These are phyloP conservation scores for Monosporozyma solicola DNA, from an alignment of 805 yeast genomes.

Conservation along the genomic window DNA sequence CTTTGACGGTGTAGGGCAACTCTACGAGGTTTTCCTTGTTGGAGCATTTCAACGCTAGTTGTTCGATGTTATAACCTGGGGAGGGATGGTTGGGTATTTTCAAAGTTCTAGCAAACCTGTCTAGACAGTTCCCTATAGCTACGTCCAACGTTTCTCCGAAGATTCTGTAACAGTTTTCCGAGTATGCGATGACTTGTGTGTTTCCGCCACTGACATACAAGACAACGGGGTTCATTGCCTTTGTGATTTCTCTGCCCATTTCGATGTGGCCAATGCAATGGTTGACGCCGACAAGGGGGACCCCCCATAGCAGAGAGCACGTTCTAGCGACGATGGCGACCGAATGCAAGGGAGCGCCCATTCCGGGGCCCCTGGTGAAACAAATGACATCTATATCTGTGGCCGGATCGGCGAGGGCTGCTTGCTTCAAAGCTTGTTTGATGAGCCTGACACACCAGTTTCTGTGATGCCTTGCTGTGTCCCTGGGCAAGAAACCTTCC, in stretches of 20 bases:
- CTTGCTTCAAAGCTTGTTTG: constrained; percentile 54
- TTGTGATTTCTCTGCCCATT: constrained; percentile 97
- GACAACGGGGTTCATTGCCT: constrained; percentile 96
- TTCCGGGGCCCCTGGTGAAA: constrained; percentile 97
- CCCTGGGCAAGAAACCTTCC: constrained; percentile 93
- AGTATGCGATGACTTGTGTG: constrained; percentile 95
- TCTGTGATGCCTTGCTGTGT: constrained; percentile 92
- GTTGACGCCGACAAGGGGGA: constrained; percentile 89
- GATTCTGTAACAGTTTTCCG: constrained; percentile 88
- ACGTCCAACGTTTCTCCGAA: constrained; percentile 98
- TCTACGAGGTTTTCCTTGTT: constrained; percentile 45
- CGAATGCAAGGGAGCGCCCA: constrained; percentile 97
- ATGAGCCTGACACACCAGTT: constrained; percentile 86
- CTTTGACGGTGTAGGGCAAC: constrained; percentile 93
- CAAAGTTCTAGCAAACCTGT: constrained; percentile 87
- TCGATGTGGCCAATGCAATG: constrained; percentile 98
- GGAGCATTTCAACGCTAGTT: constrained; percentile 64
- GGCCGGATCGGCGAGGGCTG: constrained; percentile 35
- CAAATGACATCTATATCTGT: constrained; percentile 71
- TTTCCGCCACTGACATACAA: constrained; percentile 97
- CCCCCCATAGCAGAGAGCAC: constrained; percentile 63
- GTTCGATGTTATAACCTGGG: constrained; percentile 97
- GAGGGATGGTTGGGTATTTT: constrained; percentile 87
- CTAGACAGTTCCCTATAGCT: constrained; percentile 95
- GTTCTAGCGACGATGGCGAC: constrained; percentile 92